Evolutionary conservation across 1,284 basidiomycete genomes (phyloP).

Genomic region (Apiotrichum gamsii): DNA sequence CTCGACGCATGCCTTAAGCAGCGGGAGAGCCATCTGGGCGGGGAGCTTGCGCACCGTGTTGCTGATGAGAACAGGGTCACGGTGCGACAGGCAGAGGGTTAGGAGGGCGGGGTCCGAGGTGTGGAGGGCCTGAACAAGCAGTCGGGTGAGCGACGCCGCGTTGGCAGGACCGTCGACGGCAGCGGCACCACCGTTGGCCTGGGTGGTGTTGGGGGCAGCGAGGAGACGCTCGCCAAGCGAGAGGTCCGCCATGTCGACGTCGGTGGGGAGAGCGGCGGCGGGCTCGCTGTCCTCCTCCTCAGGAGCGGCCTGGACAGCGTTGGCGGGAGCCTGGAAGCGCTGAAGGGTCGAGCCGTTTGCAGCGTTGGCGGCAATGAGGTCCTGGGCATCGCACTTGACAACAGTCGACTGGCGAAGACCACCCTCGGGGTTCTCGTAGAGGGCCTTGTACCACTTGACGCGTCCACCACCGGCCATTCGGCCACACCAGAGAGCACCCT

Average conservation of each 20-base stretch:
- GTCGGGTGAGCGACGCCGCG: slow-evolving; percentile 83
- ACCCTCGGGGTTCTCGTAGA: slow-evolving; percentile 56
- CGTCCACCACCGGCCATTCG: slow-evolving; percentile 59
- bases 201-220: slow-evolving; percentile 51
- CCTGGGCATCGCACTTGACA: slow-evolving; percentile 51
- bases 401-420: slow-evolving; percentile 40
- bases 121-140: slow-evolving; percentile 92
- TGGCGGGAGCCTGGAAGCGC: slow-evolving; percentile 38
- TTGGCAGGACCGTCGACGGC: slow-evolving; percentile 53
- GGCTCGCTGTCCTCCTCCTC: slow-evolving; percentile 37
- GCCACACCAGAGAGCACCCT: slow-evolving; percentile 56
- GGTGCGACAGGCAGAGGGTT: slow-evolving; percentile 80
- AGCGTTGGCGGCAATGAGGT: slow-evolving; percentile 39
- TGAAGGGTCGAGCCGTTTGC: slow-evolving; percentile 27
- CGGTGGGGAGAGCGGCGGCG: slow-evolving; percentile 52
- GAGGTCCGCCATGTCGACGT: slow-evolving; percentile 78
- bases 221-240: slow-evolving; percentile 81
- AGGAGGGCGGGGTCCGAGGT: slow-evolving; percentile 84
- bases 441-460: slow-evolving; percentile 60
- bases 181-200: slow-evolving; percentile 47
- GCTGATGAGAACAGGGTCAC: slow-evolving; percentile 70
- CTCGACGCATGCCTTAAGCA: slow-evolving; percentile 84
- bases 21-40: slow-evolving; percentile 78
- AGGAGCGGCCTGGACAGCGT: slow-evolving; percentile 25
- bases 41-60: slow-evolving; percentile 85